phyloP scores from a whole-genome alignment of 331 rosid genomes.

The Pyracantha coccinea region DNA sequence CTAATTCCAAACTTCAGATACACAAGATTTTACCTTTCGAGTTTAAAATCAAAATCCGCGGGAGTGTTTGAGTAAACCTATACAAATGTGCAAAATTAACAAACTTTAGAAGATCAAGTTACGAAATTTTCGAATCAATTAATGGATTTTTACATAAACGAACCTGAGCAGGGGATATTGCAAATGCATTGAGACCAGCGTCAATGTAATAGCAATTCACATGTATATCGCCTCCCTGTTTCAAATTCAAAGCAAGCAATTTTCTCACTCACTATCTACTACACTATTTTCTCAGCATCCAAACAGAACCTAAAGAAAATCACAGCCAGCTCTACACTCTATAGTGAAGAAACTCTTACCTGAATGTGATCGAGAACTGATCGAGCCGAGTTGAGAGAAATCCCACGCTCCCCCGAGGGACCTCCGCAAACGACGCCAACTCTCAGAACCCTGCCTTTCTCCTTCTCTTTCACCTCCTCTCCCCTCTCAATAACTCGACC shows the following conservation, averaged over 20 bases:
- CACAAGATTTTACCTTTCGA: conserved; percentile 47
- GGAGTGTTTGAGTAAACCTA: conserved; percentile 97
- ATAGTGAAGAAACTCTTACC: conserved; percentile 23
- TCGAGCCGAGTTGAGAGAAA: conserved; percentile 95
- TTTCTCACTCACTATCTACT: neutral
- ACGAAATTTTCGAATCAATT: neutral
- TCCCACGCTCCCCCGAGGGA: conserved; percentile 96
- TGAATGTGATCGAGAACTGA: conserved; percentile 90
- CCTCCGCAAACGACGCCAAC: conserved; percentile 91
- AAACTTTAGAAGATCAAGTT: neutral
- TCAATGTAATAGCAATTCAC: conserved; percentile 89
- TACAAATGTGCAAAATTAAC: conserved; percentile 6
- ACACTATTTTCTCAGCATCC: conserved; percentile 1
- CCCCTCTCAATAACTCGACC: conserved; percentile 16
- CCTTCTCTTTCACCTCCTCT: conserved; percentile 7
- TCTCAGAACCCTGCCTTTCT: conserved; percentile 33
- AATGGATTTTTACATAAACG: neutral
- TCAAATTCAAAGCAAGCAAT: conserved; percentile 5
- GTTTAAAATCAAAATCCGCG: conserved; percentile 93
- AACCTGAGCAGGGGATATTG: conserved; percentile 93
- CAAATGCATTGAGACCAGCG: conserved; percentile 58
- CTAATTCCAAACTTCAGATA: conserved; percentile 4
- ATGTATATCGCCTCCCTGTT: conserved; percentile 75
- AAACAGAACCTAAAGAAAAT: neutral
- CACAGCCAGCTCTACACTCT: neutral